Evolutionary conservation across 2,329 filamentous ascomycete genomes (phyloP), one percentile per base, ranked within the genome.

Genomic region (Colletotrichum paranaense): DNA sequence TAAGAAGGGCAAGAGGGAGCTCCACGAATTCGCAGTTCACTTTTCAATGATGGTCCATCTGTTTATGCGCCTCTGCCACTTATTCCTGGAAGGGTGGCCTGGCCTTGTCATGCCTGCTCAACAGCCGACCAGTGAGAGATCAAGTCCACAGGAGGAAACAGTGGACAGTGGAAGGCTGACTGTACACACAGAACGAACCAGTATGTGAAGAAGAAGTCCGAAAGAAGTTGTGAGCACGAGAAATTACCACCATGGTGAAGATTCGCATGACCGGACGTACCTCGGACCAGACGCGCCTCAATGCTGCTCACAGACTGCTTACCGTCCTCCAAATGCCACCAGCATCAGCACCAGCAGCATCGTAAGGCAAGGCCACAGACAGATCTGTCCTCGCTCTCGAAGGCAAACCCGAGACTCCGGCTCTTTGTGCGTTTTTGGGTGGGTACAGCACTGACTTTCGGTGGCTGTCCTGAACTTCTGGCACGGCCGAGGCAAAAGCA

Each of bases 331-430:
- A n/a, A 49, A 7, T 49, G 42, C 42, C 42, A 49, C 42, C 19
- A 49, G 42, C 42, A 49, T n/a, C 42, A n/a, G 42, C 42, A 46
- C 19, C 38, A 30, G 35, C 58, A 46, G 58, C 14, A 28, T 28
- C 35, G 35, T 16, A 42, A 42, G 38, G 38, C 38, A 42, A 42
- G 16, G 42, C 19, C 16, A 19, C 22, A 14, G 56, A 46, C 46
- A 28, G n/a, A 67, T 35, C 57, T 55, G 26, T 42, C 32, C 38
- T 42, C 38, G 38, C 12, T 3, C 56, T 67, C 63, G 26, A 71
- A n/a, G 14, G 32, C 49, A 22, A 64, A 32, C 66, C 66, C 59
- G 70, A 64, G 65, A 60, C 66, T 68, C 42, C 59, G 66, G 70
- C 67, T 66, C 62, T 32, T 70, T 66, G 60, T 62, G 57, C 35